Evolutionary conservation across 73 alveolate species (phyloP), one percentile per base, ranked within the genome.

Genomic region (Uronychia binucleata): DNA sequence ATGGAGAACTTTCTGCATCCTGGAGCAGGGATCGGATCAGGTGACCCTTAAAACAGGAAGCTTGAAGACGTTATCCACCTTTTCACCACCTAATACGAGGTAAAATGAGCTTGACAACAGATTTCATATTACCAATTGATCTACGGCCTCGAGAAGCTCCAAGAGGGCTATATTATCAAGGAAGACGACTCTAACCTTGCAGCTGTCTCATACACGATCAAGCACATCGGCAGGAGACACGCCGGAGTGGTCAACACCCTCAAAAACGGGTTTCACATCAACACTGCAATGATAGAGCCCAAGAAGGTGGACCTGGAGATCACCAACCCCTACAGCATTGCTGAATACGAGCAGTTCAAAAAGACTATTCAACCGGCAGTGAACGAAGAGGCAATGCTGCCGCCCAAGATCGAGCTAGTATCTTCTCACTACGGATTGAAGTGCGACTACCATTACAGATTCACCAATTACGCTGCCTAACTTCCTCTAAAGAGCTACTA

Each of bases 371-470:
- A 81, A 78, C 94, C 90, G 31, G 58, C 83, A 13, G 57, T 88
- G n/a, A 86, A 88, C 59, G 94, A 88, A 83, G 78, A 83, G 32
- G 77, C 86, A n/a, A 34, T 88, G 77, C 75, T 77, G 29, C 94
- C 94, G 11, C 76, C 91, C 26, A 35, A 88, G 27, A 79, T 88
- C 25, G 80, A 83, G 33, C 77, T 83, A 59, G 77, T 77, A 26
- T 75, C 35, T 30, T 77, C 81, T n/a, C 46, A 77, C 1, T 88
- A 88, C 31, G 87, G 79, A 0, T 59, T 82, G 11, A 79, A 79
- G 58, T 19, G 31, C 1, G 58, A 31, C 31, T 31, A 79, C 30
- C 32, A 79, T 58, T 79, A 79, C 59, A 28, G 74, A 30, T n/a
- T 58, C 58, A 29, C 34, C 59, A 59, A 77, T 19, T 59, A 13